phyloP scores from a whole-genome alignment of 805 yeast species.

The Ogataea henricii region DNA sequence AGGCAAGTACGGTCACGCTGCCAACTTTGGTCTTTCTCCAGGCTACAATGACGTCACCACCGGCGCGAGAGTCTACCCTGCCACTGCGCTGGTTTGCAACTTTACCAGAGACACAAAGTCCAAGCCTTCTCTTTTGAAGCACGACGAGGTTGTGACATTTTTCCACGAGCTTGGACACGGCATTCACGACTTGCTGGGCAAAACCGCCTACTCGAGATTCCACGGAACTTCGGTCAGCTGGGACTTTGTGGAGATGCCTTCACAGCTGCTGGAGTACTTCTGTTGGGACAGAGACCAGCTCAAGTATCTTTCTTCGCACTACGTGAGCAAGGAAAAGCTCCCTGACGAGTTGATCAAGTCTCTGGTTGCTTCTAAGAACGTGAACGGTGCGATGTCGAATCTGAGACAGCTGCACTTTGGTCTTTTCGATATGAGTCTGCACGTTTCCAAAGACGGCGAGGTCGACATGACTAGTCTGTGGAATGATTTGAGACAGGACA shows the following conservation, averaged over 20 bases:
- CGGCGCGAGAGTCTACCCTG: slow-evolving; percentile 59
- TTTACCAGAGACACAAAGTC: slow-evolving; percentile 72
- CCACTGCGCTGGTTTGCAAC: slow-evolving; percentile 80
- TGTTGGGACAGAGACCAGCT: slow-evolving; percentile 74
- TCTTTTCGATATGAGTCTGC: slow-evolving; percentile 72
- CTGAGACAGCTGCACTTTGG: slow-evolving; percentile 81
- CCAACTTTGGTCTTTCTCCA: slow-evolving; percentile 69
- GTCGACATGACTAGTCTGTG: slow-evolving; percentile 58
- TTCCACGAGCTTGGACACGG: slow-evolving; percentile 94
- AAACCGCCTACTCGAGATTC: slow-evolving; percentile 64
- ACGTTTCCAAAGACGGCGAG: slow-evolving; percentile 47
- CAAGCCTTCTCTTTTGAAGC: slow-evolving; percentile 76
- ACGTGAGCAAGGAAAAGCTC: slow-evolving; percentile 54
- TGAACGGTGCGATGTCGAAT: slow-evolving; percentile 70
- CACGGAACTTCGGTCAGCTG: slow-evolving; percentile 78
- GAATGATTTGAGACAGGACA: slow-evolving; percentile 67
- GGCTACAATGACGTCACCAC: slow-evolving; percentile 51
- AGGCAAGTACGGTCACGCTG: slow-evolving; percentile 89
- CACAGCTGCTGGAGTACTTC: slow-evolving; percentile 88
- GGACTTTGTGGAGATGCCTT: slow-evolving; percentile 91
- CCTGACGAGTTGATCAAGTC: slow-evolving; percentile 58
- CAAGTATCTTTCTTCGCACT: slow-evolving; percentile 63
- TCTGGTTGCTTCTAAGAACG: slow-evolving; percentile 66
- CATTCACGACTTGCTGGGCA: slow-evolving; percentile 73
- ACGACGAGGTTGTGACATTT: slow-evolving; percentile 76